phyloP scores from a whole-genome alignment of 192 early-diverging fungal species.

The Piromyces finnis region DNA sequence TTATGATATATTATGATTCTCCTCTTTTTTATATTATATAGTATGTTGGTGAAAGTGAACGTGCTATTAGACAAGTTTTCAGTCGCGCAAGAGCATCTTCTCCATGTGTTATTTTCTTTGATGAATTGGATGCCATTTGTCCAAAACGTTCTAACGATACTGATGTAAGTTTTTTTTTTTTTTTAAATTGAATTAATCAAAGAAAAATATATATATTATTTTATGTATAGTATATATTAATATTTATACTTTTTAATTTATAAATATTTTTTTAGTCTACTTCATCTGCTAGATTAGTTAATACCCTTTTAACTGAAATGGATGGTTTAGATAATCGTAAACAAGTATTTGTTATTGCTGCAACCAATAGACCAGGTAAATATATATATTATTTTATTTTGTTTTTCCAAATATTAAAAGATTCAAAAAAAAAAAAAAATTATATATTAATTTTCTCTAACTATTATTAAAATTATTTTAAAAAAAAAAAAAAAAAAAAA shows the following conservation, averaged over 20 bases:
- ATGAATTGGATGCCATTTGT: conserved; percentile 90
- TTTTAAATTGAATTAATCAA: too few relatives aligned
- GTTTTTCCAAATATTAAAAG: too few relatives aligned
- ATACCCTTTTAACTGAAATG: conserved; percentile 89
- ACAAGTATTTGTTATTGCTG: conserved; percentile 88
- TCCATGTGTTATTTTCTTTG: conserved; percentile 96
- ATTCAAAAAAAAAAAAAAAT: too few relatives aligned
- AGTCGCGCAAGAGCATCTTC: conserved; percentile 75
- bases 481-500: too few relatives aligned
- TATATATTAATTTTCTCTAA: too few relatives aligned
- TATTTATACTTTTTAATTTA: neutral
- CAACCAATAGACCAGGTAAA: conserved; percentile 77
- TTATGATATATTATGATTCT: too few relatives aligned
- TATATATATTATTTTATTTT: too few relatives aligned
- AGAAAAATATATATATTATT: too few relatives aligned
- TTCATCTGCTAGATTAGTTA: conserved; percentile 83
- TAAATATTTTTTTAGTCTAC: conserved; percentile 55
- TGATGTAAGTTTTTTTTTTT: conserved; percentile 53
- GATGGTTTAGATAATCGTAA: conserved; percentile 83
- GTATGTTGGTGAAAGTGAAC: conserved; percentile 97
- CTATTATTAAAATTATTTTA: too few relatives aligned
- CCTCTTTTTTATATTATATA: conserved; percentile 4
- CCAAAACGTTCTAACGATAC: conserved; percentile 68
- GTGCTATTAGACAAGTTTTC: conserved; percentile 90
- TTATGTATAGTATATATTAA: neutral